Evolutionary conservation across 306 rosid species (phyloP), one percentile per base, ranked within the genome.

Genomic region (Glycine latifolia): DNA sequence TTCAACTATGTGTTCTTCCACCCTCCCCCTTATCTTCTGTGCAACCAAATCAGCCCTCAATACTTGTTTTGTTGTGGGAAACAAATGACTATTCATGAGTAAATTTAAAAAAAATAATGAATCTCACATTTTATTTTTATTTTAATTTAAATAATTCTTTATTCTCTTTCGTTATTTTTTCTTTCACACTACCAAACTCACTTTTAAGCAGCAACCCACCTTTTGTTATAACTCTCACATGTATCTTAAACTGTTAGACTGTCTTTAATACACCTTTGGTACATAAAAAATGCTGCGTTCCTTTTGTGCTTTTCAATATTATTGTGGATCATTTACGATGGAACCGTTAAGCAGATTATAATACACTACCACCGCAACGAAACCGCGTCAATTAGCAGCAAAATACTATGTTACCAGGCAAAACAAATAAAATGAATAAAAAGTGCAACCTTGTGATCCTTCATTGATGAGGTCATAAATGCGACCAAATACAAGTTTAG

Each of bases 401-500:
- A 17, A 17, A 8, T 39, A 8, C 65, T 1, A 20, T 59, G 65
- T 59, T 20, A 17, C 39, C 6, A 0, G 37, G 65, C 13, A 17
- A 59, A 59, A 17, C 6, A 20, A 60, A 58, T 58, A 20, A 60
- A 60, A 26, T 60, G 41, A 60, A 60, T 10, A 35, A 60, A 60
- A 10, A 60, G 39, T 60, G 67, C 67, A 60, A 26, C 7, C 41
- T 20, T 20, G 67, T 60, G 62, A 33, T 16, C 11, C 33, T 56
- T 56, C 62, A 3, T 15, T 10, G 66, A 7, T n/a, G 76, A 56
- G 33, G 50, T 43, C 20, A 33, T 15, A 5, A 11, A 54, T 3
- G 76, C 31, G 76, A 46, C 71, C 37, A 50, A 65, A 12, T 15
- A 77, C 39, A 77, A 67, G 63, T 62, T 61, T 48, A 74, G 20